These are phyloP conservation scores for Purpureocillium takamizusanense DNA, from an alignment of 2,329 filamentous ascomycete genomes.

Conservation along the genomic window DNA sequence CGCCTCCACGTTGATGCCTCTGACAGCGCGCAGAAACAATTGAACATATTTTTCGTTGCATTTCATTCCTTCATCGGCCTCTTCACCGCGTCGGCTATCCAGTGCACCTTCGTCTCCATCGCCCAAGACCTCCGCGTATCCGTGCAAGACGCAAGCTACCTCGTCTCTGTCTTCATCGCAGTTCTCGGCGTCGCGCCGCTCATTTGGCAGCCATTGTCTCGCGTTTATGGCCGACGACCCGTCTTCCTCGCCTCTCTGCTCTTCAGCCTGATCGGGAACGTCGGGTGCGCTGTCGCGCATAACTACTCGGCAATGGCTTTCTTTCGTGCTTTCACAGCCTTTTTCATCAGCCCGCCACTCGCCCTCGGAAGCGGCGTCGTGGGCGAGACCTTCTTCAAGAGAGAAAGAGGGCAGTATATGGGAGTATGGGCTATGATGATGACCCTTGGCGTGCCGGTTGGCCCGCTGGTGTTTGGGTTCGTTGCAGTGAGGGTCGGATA, in stretches of 20 bases:
- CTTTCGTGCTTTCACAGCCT: constrained; percentile 39
- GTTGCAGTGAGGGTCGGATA: constrained; percentile 43
- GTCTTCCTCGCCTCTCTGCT: constrained; percentile 41
- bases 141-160: constrained; percentile 40
- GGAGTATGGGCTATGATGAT: constrained; percentile 13
- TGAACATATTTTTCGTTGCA: constrained; percentile 43
- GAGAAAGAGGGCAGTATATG: constrained; percentile 8
- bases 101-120: constrained; percentile 44
- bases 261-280: constrained; percentile 35
- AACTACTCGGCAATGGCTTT: constrained; percentile 38
- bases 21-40: constrained; percentile 30
- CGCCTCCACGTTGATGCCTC: no score
- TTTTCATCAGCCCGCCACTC: constrained; percentile 44
- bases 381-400: constrained; percentile 9
- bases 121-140: constrained; percentile 37
- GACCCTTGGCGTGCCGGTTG: constrained; percentile 16
- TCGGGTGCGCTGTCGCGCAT: constrained; percentile 39
- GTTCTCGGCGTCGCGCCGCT: constrained; percentile 23
- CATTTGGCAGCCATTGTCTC: constrained; percentile 47
- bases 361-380: constrained; percentile 11
- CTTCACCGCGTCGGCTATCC: constrained; percentile 44
- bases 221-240: constrained; percentile 43
- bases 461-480: constrained; percentile 28
- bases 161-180: constrained; percentile 26
- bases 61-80: constrained; percentile 49